phyloP scores from a whole-genome alignment of 202 grass and related monocot species.

The Musa balbisiana region DNA sequence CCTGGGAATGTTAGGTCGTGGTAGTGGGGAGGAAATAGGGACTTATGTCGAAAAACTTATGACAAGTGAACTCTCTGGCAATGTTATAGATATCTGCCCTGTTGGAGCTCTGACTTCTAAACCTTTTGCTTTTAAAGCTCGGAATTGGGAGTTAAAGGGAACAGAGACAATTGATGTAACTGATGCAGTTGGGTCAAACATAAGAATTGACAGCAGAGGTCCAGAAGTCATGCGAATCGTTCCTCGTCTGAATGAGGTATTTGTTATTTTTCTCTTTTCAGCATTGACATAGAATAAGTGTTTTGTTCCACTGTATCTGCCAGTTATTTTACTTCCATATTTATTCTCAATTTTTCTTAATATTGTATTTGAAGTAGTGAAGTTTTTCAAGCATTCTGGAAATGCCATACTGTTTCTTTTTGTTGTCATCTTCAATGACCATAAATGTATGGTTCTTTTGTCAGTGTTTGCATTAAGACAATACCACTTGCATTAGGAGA shows the following conservation, averaged over 20 bases:
- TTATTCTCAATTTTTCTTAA: background rate
- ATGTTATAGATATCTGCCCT: constrained; percentile 98
- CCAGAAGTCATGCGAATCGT: constrained; percentile 96
- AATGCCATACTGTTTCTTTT: too few species aligned
- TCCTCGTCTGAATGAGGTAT: constrained; percentile 94
- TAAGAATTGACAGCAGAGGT: constrained; percentile 90
- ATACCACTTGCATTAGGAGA: too few species aligned
- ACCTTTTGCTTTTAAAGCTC: constrained; percentile 97
- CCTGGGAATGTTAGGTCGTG: constrained; percentile 89
- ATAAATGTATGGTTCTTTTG: too few species aligned
- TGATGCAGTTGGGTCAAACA: constrained; percentile 96
- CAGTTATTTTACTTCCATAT: background rate
- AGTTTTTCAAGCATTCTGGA: too few species aligned
- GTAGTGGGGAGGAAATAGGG: constrained; percentile 99
- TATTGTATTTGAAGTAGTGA: background rate
- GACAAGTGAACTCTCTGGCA: constrained; percentile 96
- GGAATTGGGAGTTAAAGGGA: constrained; percentile 93
- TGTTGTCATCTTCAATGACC: too few species aligned
- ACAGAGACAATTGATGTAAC: constrained; percentile 97
- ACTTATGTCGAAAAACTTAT: constrained; percentile 97
- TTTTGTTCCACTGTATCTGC: background rate
- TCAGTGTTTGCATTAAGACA: too few species aligned
- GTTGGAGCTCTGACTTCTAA: constrained; percentile 98
- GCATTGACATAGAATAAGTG: background rate
- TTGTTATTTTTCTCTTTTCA: constrained; percentile 7